phyloP scores from a whole-genome alignment of 139 green algal species.

The Volvox africanus region DNA sequence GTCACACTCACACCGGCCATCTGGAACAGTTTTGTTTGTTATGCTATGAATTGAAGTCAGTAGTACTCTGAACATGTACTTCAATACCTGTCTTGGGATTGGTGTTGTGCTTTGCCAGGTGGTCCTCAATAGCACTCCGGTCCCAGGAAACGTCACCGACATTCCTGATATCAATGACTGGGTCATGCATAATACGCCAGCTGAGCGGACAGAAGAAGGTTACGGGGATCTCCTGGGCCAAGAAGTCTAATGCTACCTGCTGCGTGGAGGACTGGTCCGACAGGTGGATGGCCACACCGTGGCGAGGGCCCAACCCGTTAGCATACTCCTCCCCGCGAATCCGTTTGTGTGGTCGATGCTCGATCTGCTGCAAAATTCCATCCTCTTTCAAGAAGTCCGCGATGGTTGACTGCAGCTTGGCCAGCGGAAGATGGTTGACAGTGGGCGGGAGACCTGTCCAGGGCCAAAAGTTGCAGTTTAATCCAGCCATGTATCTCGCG shows the following conservation, averaged over 20 bases:
- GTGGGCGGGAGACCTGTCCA: not conserved
- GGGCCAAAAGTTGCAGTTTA: not conserved
- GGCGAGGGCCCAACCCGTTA: too few relatives aligned
- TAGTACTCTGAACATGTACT: not conserved
- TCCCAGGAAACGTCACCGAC: not conserved
- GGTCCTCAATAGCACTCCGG: not conserved
- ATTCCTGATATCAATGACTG: not conserved
- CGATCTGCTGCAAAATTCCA: not conserved
- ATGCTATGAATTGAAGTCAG: not conserved
- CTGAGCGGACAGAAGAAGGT: conserved; percentile 14
- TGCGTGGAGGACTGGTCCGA: not conserved
- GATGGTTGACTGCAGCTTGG: not conserved
- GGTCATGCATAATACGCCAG: conserved; percentile 1
- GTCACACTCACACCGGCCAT: not conserved
- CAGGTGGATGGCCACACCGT: not conserved
- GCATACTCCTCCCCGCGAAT: not conserved
- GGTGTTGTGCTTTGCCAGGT: not conserved
- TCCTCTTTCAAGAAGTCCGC: not conserved
- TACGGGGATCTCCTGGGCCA: not conserved
- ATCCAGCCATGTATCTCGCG: not conserved
- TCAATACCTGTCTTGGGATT: not conserved
- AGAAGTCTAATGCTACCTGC: not conserved
- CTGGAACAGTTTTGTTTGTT: not conserved
- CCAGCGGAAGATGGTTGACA: not conserved
- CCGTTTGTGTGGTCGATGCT: not conserved